phyloP scores from a whole-genome alignment of 2,329 filamentous ascomycete species.

The Trichoderma atrobrunneum region DNA sequence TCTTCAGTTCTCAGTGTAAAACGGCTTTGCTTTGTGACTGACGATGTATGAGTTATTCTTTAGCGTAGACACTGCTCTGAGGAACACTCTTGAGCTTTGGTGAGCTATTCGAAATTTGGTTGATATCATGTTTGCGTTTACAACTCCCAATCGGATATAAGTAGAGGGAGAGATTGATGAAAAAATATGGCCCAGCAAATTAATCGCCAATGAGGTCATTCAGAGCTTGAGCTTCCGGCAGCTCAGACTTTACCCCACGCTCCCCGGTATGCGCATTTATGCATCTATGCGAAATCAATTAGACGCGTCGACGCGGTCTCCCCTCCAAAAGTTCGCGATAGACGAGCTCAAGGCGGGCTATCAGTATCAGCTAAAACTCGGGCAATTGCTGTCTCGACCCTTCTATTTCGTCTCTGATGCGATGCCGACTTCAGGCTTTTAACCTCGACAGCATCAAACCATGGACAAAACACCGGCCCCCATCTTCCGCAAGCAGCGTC shows the following conservation, averaged over 20 bases:
- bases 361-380: not conserved
- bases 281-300: constrained; percentile 35
- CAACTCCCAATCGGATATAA: not conserved
- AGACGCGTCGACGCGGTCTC: constrained; percentile 40
- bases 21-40: constrained; percentile 27
- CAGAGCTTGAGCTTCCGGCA: constrained; percentile 11
- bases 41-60: constrained; percentile 55
- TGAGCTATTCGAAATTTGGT: constrained; percentile 26
- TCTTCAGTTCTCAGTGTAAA: constrained; percentile 41
- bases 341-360: not conserved
- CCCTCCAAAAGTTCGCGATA: constrained; percentile 15
- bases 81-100: constrained; percentile 23
- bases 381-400: not conserved
- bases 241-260: constrained; percentile 17
- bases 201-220: constrained; percentile 33
- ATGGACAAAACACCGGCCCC: constrained; percentile 41
- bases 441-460: not conserved
- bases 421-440: not conserved
- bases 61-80: constrained; percentile 45
- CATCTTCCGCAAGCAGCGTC: constrained; percentile 37
- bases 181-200: not conserved
- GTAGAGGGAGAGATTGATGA: not conserved
- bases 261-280: constrained; percentile 25
- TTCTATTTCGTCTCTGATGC: not conserved
- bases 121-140: constrained; percentile 27